phyloP scores from a whole-genome alignment of 768 basidiomycete genomes.

The Mrakia frigida region DNA sequence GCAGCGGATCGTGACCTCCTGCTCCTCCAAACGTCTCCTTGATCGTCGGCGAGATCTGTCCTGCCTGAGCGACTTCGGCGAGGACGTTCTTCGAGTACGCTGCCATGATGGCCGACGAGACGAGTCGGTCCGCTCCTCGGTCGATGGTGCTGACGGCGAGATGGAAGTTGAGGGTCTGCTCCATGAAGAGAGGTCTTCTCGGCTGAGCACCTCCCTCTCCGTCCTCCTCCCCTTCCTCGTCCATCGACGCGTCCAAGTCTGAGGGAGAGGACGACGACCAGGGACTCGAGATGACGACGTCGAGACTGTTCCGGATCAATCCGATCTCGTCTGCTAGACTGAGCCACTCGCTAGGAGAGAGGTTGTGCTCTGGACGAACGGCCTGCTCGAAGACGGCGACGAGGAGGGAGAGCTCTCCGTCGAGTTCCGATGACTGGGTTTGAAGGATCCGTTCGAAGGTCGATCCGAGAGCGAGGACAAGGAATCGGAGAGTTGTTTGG shows the following conservation, averaged over 20 bases:
- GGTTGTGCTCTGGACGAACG: conserved; percentile 61
- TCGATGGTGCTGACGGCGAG: conserved; percentile 73
- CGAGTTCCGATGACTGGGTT: conserved; percentile 52
- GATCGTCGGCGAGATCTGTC: conserved; percentile 58
- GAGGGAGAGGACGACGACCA: neutral
- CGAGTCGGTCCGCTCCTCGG: conserved; percentile 71
- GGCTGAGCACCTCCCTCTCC: conserved; percentile 16
- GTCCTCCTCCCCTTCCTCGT: conserved; percentile 49
- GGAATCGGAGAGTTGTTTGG: conserved; percentile 54
- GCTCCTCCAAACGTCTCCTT: conserved; percentile 58
- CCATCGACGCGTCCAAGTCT: neutral
- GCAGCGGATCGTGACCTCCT: conserved; percentile 70
- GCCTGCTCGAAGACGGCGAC: conserved; percentile 80
- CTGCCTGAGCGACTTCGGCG: conserved; percentile 67
- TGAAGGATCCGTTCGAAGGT: conserved; percentile 46
- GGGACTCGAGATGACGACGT: conserved; percentile 58
- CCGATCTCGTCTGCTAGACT: conserved; percentile 72
- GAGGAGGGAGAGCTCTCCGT: conserved; percentile 73
- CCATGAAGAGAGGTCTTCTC: conserved; percentile 56
- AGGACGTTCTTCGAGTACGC: conserved; percentile 81
- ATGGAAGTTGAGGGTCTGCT: conserved; percentile 77
- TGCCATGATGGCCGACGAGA: conserved; percentile 70
- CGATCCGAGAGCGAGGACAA: conserved; percentile 56
- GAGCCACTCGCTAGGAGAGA: conserved; percentile 65
- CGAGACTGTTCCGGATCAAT: conserved; percentile 67